Percentiles rank a stretch among this genome's conserved stretches.
Conservation (phyloP, 1,139 yeast species). For the Hemisphaericaspora lyxosophila region DNA sequence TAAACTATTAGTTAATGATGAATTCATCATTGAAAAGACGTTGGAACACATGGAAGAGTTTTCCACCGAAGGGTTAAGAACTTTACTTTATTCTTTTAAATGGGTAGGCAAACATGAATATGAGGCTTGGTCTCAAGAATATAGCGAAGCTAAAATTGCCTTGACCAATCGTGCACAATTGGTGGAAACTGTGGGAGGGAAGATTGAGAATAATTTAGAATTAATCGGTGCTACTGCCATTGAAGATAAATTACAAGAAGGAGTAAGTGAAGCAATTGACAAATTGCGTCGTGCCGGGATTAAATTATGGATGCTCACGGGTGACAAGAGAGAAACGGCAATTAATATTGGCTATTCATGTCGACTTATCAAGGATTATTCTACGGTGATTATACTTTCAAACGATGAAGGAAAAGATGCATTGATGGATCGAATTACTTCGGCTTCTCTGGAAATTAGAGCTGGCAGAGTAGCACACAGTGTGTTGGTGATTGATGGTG, state of each 20-base stretch:
- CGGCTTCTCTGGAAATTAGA: constrained; percentile 58
- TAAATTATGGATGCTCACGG: constrained; percentile 96
- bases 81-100: constrained; percentile 77
- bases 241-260: constrained; percentile 94
- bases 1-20: constrained; percentile 67
- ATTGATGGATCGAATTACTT: constrained; percentile 54
- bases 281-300: constrained; percentile 91
- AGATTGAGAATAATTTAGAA: constrained; percentile 64
- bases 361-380: constrained; percentile 86
- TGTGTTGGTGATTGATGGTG: constrained; percentile 92
- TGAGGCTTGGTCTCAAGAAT: constrained; percentile 63
- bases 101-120: constrained; percentile 66
- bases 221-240: constrained; percentile 93
- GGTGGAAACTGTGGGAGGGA: constrained; percentile 72
- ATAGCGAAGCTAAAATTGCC: constrained; percentile 76
- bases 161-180: constrained; percentile 62
- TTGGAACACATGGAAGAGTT: constrained; percentile 89
- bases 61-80: constrained; percentile 91
- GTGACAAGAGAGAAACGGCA: constrained; percentile 97
- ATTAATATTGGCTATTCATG: constrained; percentile 96
- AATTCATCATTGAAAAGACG: constrained; percentile 76
- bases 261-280: constrained; percentile 92
- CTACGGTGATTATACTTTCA: constrained; percentile 78
- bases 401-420: constrained; percentile 54
- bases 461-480: constrained; percentile 84